Conservation (phyloP, 352 stramenopile species). For the Pythium diclinum region DNA sequence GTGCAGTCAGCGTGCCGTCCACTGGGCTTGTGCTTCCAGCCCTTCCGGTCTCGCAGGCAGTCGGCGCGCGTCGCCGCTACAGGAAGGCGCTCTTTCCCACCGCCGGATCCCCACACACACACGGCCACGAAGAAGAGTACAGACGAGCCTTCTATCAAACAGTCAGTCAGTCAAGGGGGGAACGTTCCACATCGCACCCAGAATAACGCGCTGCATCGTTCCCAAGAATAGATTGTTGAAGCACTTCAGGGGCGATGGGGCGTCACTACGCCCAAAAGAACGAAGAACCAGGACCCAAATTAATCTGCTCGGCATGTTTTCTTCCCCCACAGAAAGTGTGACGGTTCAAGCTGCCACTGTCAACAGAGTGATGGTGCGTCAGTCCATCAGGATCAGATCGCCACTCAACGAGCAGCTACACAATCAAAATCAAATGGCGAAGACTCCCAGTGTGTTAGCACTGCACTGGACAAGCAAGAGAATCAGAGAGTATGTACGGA, state of each 20-base stretch:
- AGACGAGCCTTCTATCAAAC: conserved; percentile 3
- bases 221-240: conserved; percentile 6
- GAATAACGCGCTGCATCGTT: background rate
- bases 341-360: conserved; percentile 2
- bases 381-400: conserved; percentile 4
- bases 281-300: background rate
- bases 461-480: background rate
- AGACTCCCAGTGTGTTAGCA: background rate
- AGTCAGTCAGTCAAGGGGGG: background rate
- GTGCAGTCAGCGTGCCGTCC: background rate
- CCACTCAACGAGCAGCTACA: background rate
- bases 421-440: background rate
- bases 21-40: background rate
- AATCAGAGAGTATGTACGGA: background rate
- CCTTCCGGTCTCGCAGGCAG: background rate
- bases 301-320: background rate
- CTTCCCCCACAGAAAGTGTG: conserved; percentile 2
- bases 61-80: background rate
- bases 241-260: background rate
- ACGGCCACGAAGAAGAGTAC: background rate
- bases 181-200: background rate
- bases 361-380: background rate
- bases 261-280: background rate
- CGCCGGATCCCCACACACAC: background rate
- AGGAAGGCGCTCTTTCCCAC: background rate